These are phyloP conservation scores for Combretum micranthum DNA, from an alignment of 345 rosid genomes.

Conservation along the genomic window DNA sequence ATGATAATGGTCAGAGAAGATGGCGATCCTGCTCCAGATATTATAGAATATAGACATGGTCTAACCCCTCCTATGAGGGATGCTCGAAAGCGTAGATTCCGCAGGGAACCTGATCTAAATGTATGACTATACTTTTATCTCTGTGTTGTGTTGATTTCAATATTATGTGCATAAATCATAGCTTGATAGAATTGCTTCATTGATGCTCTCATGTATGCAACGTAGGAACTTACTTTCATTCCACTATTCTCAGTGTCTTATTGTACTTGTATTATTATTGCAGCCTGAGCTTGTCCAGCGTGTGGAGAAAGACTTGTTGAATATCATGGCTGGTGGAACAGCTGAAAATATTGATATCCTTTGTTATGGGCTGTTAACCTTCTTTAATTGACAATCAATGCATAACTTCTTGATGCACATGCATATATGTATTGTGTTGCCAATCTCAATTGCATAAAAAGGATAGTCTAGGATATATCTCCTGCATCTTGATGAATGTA, in stretches of 20 bases:
- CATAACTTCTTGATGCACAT: neutral
- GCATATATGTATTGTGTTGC: too few species aligned
- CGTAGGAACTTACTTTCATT: too few species aligned
- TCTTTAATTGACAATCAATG: neutral
- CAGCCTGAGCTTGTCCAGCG: conserved; percentile 98
- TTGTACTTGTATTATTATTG: conserved; percentile 15
- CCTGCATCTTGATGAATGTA: too few species aligned
- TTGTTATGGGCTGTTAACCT: neutral
- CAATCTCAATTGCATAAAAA: too few species aligned
- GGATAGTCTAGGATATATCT: too few species aligned
- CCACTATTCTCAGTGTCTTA: conserved; percentile 4
- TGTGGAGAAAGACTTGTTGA: conserved; percentile 79
- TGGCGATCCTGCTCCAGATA: conserved; percentile 69
- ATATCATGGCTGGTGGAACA: conserved; percentile 85
- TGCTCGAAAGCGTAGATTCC: conserved; percentile 92
- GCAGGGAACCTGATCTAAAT: conserved; percentile 95
- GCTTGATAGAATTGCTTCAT: neutral
- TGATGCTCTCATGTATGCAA: too few species aligned
- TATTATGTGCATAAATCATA: neutral
- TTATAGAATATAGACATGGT: conserved; percentile 86
- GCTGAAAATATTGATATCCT: conserved; percentile 76
- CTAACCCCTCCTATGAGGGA: conserved; percentile 96
- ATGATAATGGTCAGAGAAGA: conserved; percentile 94
- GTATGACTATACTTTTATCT: conserved; percentile 27
- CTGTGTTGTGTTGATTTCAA: conserved; percentile 3